Base-by-base conservation (phyloP, 441 rosid species). In the Hura crepitans region DNA sequence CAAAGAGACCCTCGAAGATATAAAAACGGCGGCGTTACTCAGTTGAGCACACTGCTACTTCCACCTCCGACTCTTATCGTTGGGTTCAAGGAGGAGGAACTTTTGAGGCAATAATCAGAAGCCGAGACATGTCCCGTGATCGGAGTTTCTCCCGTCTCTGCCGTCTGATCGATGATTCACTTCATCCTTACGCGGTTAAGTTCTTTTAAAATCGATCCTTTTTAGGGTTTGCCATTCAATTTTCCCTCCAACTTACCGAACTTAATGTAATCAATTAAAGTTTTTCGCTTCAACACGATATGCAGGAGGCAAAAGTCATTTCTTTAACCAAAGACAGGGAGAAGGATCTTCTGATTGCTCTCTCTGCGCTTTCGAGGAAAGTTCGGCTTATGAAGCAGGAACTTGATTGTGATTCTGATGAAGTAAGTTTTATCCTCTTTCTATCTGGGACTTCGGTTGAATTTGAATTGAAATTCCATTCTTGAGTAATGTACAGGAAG, bases 331-430 rank as follows among this genome's bases (percentile, higher is more conserved):
- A 76, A 78, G 82, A 79, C 42, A 58, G 63, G 25, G 91, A 89
- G 83, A 81, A 78, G 72, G 69, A 74, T 20, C 77, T 89, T 62
- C 79, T 89, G 46, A 63, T 82, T 46, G 72, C 84, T 65, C 90
- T 89, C 13, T 88, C 92, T 62, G 78, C 82, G 87, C 89, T 82
- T 56, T 69, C 75, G 62, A 82, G 81, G 72, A 81, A 84, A 66
- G 78, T 91, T 65, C 88, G 78, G 77, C 73, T 70, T 42, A 82
- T 83, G 86, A 81, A 31, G 25, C 37, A 35, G 5, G 77, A 81
- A 50, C 68, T 35, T 49, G 76, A 56, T 46, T 2, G 31, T 49
- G 81, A 80, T 74, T 79, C 81, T 13, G 72, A 61, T 54, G 28
- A 53, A 55, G 82, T 79, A 63, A 72, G 65, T 3, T 23, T 60